These are phyloP conservation scores for Lotmaria passim DNA, from an alignment of 208 protist genomes.

Conservation along the genomic window DNA sequence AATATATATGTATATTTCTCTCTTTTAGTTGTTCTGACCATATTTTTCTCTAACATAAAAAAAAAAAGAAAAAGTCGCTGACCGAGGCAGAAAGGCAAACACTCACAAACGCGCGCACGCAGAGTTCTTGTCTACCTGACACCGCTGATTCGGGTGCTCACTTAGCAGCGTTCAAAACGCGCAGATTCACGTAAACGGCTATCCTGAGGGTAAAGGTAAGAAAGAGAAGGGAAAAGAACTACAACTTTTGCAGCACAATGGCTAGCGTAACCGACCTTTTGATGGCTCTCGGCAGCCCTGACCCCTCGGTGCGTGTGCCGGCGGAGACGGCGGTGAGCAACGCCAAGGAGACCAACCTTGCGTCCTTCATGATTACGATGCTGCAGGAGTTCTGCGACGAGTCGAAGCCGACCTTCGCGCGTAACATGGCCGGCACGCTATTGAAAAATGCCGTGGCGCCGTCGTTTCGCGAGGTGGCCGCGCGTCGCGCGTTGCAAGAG, in stretches of 20 bases:
- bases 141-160: no score
- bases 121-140: no score
- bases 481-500: conserved; percentile 63
- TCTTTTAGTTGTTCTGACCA: no score
- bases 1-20: no score
- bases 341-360: conserved; percentile 74
- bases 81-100: no score
- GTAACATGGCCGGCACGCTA: conserved; percentile 93
- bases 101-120: no score
- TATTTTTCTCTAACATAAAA: no score
- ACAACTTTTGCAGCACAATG: conserved; percentile 34
- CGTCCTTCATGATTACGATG: conserved; percentile 86
- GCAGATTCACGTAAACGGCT: no score
- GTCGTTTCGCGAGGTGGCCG: conserved; percentile 79
- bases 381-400: conserved; percentile 92
- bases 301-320: conserved; percentile 69
- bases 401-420: conserved; percentile 74
- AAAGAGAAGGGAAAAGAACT: conserved; percentile 1
- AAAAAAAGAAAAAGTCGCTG: no score
- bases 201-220: no score
- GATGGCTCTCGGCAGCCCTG: conserved; percentile 66
- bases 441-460: conserved; percentile 96
- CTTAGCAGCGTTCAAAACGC: no score
- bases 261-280: conserved; percentile 72
- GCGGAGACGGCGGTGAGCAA: conserved; percentile 77